Base-by-base conservation (phyloP, 441 rosid species). In the Cnidoscolus chayamansa region DNA sequence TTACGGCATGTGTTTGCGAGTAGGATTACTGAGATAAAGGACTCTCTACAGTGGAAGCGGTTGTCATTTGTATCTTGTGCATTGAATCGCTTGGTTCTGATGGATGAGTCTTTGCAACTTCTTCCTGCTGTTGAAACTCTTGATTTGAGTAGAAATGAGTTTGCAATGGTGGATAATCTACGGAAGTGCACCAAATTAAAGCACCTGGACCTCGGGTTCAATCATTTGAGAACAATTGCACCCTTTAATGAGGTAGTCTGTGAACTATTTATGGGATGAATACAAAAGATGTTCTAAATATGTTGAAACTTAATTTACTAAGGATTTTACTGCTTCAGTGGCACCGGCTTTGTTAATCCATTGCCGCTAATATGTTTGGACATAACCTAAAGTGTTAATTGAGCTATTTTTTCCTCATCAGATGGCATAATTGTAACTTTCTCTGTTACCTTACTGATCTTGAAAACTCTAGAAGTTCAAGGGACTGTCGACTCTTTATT, bases 81-180 rank as follows among this genome's bases (percentile, higher is more conserved):
- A 0, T 86, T 91, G 76, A 94, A 94, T 77, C 84, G 89, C 57
- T 81, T 94, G 89, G 83, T 94, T 81, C 73, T 94, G 80, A 94
- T 94, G 99, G 99, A 94, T 70, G 99, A 92, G 79, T 92, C 98
- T n/a, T 82, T 94, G 88, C 98, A 90, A 73, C 99, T 94, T 78
- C 99, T 94, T 65, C 97, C 99, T 71, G 90, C 87, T 58, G 96
- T 93, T 68, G 97, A 89, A 88, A 89, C 92, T 32, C 97, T 92
- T 73, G 99, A 94, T 85, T 84, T 94, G 77, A 94, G 99, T 79
- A 84, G 98, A 61, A 94, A 94, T 85, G 89, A 85, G 88, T 90
- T 94, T 77, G 83, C 90, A 0, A 94, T 88, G 84, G 85, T 92
- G 75, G 96, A 92, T 88, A 92, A 89, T 82, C 89, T 94, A 51